Base-by-base conservation (phyloP, 768 basidiomycete genomes). In the Tylopilus plumbeoviolaceoides region DNA sequence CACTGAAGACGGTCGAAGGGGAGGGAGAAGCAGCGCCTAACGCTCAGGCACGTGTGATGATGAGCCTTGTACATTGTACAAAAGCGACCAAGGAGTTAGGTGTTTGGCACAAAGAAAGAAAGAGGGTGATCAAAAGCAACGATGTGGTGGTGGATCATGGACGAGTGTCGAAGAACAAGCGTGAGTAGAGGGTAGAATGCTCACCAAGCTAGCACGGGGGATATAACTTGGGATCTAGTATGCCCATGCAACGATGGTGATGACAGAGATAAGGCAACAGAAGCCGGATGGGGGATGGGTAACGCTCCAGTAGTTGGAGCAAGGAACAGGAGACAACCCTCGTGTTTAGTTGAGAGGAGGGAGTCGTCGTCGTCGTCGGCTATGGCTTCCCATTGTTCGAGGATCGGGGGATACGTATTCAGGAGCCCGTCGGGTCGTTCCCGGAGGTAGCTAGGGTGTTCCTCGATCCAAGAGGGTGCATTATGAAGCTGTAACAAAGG, bases 401-500 rank as follows among this genome's bases (percentile, higher is more conserved):
- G 60, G 33, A 38, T 44, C 20, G 45, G 36, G 51, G 48, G 58
- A 43, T 51, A 59, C 33, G 40, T 17, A 51, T 40, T 15, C 42
- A 50, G 23, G 17, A 54, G 55, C 21, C 45, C 28, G 25, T 59
- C 54, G 17, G 56, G 44, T 10, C 46, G 55, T 47, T 47, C 54
- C 44, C 59, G 48, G 14, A 50, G 48, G 18, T 42, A n/a, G n/a
- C n/a, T n/a, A n/a, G n/a, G n/a, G n/a, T n/a, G n/a, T n/a, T n/a
- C n/a, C n/a, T n/a, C n/a, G 47, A 51, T 33, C 58, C 61, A 60
- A 44, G 64, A 54, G 4, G 64, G 49, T 18, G 67, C 65, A 57
- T 68, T 59, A 67, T 69, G 63, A 12, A 67, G 61, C n/a, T 63
- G 67, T 67, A 69, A 49, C 53, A 69, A 56, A 51, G 69, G n/a